These are phyloP conservation scores for Pleodorina starrii DNA, from an alignment of 139 green algal species.

Conservation along the genomic window DNA sequence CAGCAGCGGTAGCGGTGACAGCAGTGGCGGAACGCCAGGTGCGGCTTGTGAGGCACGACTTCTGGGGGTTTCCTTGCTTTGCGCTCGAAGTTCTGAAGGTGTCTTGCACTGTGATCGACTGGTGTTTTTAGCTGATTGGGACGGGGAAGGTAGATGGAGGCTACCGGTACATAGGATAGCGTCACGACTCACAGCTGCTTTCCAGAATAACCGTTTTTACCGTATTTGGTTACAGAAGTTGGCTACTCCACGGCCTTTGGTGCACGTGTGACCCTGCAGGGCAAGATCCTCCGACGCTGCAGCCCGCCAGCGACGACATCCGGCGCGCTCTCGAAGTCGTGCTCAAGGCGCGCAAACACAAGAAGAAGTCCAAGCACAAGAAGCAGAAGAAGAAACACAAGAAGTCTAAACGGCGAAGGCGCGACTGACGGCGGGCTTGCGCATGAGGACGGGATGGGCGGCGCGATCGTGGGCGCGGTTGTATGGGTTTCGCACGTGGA, in stretches of 20 bases:
- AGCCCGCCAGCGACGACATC: constrained; percentile 26
- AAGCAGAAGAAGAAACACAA: constrained; percentile 32
- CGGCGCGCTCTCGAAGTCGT: constrained; percentile 32
- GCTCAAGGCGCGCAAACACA: constrained; percentile 33
- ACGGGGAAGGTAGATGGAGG: too few relatives aligned
- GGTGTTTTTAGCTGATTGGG: too few relatives aligned
- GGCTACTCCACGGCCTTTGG: neutral
- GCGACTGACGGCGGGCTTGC: neutral
- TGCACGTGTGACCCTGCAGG: neutral
- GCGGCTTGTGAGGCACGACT: too few relatives aligned
- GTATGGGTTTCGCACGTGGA: too few relatives aligned
- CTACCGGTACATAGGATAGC: too few relatives aligned
- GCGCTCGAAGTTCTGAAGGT: too few relatives aligned
- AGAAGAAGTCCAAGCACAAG: constrained; percentile 14
- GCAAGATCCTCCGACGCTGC: too few relatives aligned
- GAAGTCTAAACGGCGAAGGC: neutral
- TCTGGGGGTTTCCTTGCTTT: too few relatives aligned
- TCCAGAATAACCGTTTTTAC: neutral
- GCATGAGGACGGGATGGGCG: too few relatives aligned
- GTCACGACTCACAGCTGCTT: neutral
- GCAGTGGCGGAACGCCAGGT: constrained; percentile 23
- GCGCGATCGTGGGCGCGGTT: too few relatives aligned
- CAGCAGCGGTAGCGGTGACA: constrained; percentile 1
- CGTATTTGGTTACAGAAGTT: neutral
- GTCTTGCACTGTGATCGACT: too few relatives aligned